Base-by-base conservation (phyloP, 208 protist species). In the Acanthamoeba sp. region DNA sequence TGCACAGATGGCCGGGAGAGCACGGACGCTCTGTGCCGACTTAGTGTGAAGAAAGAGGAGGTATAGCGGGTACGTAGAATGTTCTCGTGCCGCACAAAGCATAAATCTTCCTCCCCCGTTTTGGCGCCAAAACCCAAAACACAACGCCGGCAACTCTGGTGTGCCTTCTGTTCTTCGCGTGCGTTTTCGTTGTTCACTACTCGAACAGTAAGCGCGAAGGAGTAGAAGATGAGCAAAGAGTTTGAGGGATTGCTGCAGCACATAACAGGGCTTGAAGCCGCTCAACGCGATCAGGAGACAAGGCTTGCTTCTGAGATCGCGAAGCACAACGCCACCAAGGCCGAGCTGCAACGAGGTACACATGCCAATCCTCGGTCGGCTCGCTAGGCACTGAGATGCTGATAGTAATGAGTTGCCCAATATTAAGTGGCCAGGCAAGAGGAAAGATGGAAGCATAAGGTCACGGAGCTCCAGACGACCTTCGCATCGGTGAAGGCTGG, bases 381-480 rank as follows among this genome's bases (percentile, higher is more conserved):
- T 7, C 14, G 10, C 24, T 36, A 34, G 32, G 29, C 62, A 22
- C 1, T 71, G 1, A 36, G 22, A 36, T 16, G 24, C 62, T 71
- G 18, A 4, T 34, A n/a, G n/a, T n/a, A n/a, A n/a, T n/a, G n/a
- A n/a, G n/a, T n/a, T n/a, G n/a, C 10, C 2, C 14, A 0, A 27
- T 18, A 10, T 29, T 4, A 34, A 87, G 78, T 87, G 20, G 22
- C 48, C 29, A 87, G 27, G 48, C 78, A 87, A 59, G 78, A 87
- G 24, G 78, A 87, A 3, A n/a, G 78, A 34, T 87, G 78, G 78
- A 87, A 87, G n/a, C 78, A 87, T 27, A 87, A 87, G 45, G 78
- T 87, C 29, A 38, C 22, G 29, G 78, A 87, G 45, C 78, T 87
- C 1, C 78, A 87, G 34, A 87, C 27, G 3, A 87, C 78, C 45